Percentiles rank a stretch among this genome's conserved stretches.
Conservation (phyloP, 208 protist species). For the Plasmodiophora brassicae region DNA sequence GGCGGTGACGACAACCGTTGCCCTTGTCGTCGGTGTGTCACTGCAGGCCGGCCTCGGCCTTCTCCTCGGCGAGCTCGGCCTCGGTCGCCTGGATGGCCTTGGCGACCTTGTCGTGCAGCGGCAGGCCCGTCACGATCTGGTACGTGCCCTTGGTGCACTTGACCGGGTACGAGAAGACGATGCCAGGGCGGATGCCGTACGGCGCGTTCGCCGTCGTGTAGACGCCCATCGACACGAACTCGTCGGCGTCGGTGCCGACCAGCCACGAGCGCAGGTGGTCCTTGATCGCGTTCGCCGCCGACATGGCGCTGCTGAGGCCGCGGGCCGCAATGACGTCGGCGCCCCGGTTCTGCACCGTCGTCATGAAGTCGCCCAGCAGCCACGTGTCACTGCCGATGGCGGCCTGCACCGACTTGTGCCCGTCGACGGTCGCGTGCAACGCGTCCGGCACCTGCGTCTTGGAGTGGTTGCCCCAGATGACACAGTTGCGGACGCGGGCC, state of each 20-base stretch:
- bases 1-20: too few relatives aligned
- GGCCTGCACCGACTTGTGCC: not conserved
- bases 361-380: slow-evolving; percentile 24
- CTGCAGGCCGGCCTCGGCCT: slow-evolving; percentile 5
- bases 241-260: not conserved
- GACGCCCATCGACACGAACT: slow-evolving; percentile 9
- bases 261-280: slow-evolving; percentile 21
- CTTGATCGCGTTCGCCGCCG: slow-evolving; percentile 34
- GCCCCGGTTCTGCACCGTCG: slow-evolving; percentile 38
- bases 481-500: not conserved
- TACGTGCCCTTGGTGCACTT: not conserved
- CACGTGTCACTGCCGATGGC: not conserved
- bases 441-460: slow-evolving; percentile 19
- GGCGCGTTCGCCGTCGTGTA: not conserved
- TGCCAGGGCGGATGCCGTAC: not conserved
- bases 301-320: slow-evolving; percentile 24
- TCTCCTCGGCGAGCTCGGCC: not conserved
- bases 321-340: slow-evolving; percentile 31
- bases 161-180: not conserved
- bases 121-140: not conserved
- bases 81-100: not conserved
- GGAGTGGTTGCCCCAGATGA: slow-evolving; percentile 22
- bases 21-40: too few relatives aligned
- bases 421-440: not conserved
- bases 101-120: not conserved